Conservation (phyloP, 176 grass and related monocot species). For the Tuctoria greenei region DNA sequence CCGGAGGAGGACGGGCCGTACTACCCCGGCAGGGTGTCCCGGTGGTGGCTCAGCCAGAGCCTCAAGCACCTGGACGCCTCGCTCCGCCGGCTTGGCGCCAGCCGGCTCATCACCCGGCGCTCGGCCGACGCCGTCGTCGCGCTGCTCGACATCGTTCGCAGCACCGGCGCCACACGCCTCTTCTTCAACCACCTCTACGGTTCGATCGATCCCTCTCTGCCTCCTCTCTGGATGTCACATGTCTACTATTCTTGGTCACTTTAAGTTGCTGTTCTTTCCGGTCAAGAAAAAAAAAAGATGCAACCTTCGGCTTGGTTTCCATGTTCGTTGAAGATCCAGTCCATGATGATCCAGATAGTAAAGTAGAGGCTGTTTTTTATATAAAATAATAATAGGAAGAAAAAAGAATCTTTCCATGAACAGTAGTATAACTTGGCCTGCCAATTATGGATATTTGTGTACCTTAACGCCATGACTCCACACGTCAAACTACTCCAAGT, state of each 20-base stretch:
- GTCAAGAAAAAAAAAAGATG: neutral
- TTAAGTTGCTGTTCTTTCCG: slow-evolving; percentile 14
- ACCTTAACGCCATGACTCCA: slow-evolving; percentile 20
- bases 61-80: slow-evolving; percentile 86
- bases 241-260: neutral
- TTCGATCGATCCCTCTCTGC: slow-evolving; percentile 44
- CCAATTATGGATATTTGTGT: slow-evolving; percentile 34
- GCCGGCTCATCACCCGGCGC: slow-evolving; percentile 58
- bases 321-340: slow-evolving; percentile 13
- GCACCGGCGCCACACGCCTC: slow-evolving; percentile 68
- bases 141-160: slow-evolving; percentile 68
- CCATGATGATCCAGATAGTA: slow-evolving; percentile 28
- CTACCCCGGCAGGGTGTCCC: slow-evolving; percentile 88
- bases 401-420: slow-evolving; percentile 25
- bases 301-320: slow-evolving; percentile 2
- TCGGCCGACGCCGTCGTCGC: slow-evolving; percentile 67
- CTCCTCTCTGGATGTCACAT: neutral
- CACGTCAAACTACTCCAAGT: slow-evolving; percentile 29
- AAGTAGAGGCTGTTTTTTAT: neutral
- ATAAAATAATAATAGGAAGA: too few species aligned
- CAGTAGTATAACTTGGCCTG: slow-evolving; percentile 11
- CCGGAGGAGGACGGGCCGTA: slow-evolving; percentile 86
- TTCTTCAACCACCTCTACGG: slow-evolving; percentile 99
- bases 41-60: slow-evolving; percentile 95
- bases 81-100: slow-evolving; percentile 77